Base-by-base conservation (phyloP, 805 yeast species). In the Lipomyces oligophaga region DNA sequence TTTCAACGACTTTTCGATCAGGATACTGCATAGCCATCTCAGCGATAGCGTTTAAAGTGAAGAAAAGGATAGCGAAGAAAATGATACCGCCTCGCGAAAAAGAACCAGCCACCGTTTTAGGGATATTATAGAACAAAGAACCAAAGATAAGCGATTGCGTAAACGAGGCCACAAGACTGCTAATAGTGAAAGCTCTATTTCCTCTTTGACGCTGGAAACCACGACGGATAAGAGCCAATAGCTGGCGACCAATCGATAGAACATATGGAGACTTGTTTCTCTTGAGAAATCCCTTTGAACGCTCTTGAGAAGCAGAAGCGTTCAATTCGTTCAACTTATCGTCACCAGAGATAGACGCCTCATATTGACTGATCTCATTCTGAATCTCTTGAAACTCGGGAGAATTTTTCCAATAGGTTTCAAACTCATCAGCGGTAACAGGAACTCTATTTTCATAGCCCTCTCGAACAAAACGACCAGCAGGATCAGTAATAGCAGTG, bases 71-170 rank as follows among this genome's bases (percentile, higher is more conserved):
- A 33, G 67, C 53, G 55, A 81, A 81, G 66, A 83, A 84, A 71
- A 83, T 68, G 37, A 81, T 74, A 34, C 86, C 78, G 47, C 83
- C 81, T 53, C 86, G 71, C 7, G 81, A 53, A 58, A 79, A 83
- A 1, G 83, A 78, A 38, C 83, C 81, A 6, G 59, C 43, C 0
- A 83, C 80, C 16, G 67, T 47, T 2, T 67, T 63, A 1, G 80
- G 75, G 16, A 79, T 64, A 43, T 76, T 67, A 63, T 74, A 80
- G 62, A 71, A 81, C 53, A 83, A 66, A 0, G 87, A 81, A 30
- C 87, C 85, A 13, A 71, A 67, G 58, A 81, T 72, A 38, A 83
- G 70, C 6, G 83, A 71, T 64, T 80, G 82, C 25, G 74, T 60
- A 10, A 75, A 56, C 46, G 74, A 75, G 8, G 84, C 81, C 27